phyloP scores from a whole-genome alignment of 2,329 filamentous ascomycete species.

The Diaporthe citriasiana region DNA sequence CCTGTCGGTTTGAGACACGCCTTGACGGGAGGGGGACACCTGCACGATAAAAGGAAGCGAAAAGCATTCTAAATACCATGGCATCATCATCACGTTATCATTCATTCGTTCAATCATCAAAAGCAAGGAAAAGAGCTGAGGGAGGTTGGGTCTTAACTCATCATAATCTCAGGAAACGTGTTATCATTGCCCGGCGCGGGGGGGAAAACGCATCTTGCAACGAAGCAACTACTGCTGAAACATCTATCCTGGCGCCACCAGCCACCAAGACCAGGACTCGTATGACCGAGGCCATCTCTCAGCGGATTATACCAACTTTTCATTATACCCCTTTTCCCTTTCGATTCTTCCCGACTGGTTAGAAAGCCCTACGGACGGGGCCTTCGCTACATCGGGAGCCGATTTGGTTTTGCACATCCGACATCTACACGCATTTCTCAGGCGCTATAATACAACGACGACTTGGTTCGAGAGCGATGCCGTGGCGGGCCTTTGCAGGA shows the following conservation, averaged over 20 bases:
- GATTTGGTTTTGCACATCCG: conserved; percentile 3
- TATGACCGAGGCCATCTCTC: background rate
- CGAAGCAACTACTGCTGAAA: conserved; percentile 28
- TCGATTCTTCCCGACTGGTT: conserved; percentile 8
- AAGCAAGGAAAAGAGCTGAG: conserved; percentile 30
- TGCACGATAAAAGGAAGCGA: conserved; percentile 29
- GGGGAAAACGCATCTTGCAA: conserved; percentile 34
- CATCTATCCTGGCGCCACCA: conserved; percentile 31
- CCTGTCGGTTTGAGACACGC: conserved; percentile 15
- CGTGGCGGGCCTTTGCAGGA: conserved; percentile 3
- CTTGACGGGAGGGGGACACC: conserved; percentile 24
- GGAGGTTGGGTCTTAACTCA: conserved; percentile 34
- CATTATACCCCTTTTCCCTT: conserved; percentile 24
- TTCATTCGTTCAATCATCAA: conserved; percentile 29
- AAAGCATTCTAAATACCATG: conserved; percentile 35
- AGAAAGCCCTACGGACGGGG: background rate
- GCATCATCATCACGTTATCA: conserved; percentile 15
- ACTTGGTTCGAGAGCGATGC: background rate
- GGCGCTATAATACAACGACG: conserved; percentile 28
- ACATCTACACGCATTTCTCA: conserved; percentile 28
- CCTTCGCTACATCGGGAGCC: background rate
- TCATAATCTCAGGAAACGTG: conserved; percentile 30
- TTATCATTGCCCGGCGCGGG: conserved; percentile 38
- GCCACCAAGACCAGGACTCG: background rate
- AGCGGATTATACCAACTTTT: conserved; percentile 5